These are phyloP conservation scores for Ascochyta fabae DNA, from an alignment of 2,329 filamentous ascomycete genomes.

Conservation along the genomic window DNA sequence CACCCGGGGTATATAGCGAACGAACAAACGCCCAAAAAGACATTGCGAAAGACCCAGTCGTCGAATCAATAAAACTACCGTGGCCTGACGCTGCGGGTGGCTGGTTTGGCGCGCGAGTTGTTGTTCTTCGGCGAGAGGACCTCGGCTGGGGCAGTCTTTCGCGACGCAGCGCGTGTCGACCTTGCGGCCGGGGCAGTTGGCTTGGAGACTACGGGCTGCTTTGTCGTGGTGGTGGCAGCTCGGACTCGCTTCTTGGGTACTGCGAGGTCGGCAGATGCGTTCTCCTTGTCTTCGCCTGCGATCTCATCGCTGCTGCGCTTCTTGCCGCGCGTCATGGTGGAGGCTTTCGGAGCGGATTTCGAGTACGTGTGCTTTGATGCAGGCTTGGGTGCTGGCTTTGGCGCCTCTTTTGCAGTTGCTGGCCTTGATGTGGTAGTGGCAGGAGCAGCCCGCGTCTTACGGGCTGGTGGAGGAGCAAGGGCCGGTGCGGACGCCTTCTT, in stretches of 20 bases:
- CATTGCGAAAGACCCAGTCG: neutral
- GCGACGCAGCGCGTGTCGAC: slow-evolving; percentile 34
- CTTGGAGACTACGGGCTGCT: slow-evolving; percentile 17
- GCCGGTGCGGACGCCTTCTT: slow-evolving; percentile 16
- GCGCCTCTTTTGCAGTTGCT: slow-evolving; percentile 12
- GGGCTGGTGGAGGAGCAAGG: slow-evolving; percentile 3
- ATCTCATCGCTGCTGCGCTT: slow-evolving; percentile 39
- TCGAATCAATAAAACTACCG: slow-evolving; percentile 27
- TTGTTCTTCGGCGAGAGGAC: slow-evolving; percentile 36
- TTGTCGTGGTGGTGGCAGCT: slow-evolving; percentile 14
- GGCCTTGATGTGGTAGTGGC: slow-evolving; percentile 19
- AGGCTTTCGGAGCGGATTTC: slow-evolving; percentile 15
- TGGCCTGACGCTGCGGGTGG: slow-evolving; percentile 26
- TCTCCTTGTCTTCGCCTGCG: slow-evolving; percentile 40
- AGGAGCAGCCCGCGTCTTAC: slow-evolving; percentile 12
- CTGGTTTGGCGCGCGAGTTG: slow-evolving; percentile 26
- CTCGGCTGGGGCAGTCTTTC: slow-evolving; percentile 26
- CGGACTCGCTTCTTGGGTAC: slow-evolving; percentile 31
- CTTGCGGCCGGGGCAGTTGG: slow-evolving; percentile 19
- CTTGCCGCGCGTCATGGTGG: slow-evolving; percentile 21
- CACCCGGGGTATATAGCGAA: slow-evolving; percentile 15
- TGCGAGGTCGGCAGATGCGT: slow-evolving; percentile 24
- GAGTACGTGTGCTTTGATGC: slow-evolving; percentile 16
- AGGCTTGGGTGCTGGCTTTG: slow-evolving; percentile 15
- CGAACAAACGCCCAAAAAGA: slow-evolving; percentile 21